Evolutionary conservation across 164 flowering plant species (phyloP).

Genomic region (Magnolia sinica): DNA sequence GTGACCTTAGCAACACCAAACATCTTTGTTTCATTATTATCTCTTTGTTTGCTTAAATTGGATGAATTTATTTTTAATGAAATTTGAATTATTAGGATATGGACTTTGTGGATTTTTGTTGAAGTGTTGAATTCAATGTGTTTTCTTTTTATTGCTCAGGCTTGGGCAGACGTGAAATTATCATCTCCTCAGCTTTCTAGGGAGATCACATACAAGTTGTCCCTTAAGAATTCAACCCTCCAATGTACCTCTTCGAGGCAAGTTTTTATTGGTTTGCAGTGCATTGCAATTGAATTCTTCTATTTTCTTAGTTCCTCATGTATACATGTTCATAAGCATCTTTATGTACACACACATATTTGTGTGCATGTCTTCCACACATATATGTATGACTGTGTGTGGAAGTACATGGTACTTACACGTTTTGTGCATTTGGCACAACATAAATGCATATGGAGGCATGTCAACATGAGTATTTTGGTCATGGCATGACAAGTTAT

Average conservation of each 20-base stretch:
- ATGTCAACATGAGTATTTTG: too few relatives aligned
- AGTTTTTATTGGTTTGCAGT: constrained; percentile 20
- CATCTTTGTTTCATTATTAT: not conserved
- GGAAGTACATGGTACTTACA: not conserved
- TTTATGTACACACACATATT: not conserved
- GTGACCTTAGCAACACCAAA: too few relatives aligned
- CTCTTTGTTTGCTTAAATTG: not conserved
- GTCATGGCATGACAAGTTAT: too few relatives aligned
- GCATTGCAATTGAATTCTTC: too few relatives aligned
- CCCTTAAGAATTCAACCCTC: constrained; percentile 53
- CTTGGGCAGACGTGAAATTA: constrained; percentile 86
- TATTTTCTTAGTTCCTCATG: not conserved
- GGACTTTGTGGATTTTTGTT: too few relatives aligned
- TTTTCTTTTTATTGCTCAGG: constrained; percentile 29
- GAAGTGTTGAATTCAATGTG: not conserved
- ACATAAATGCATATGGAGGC: too few relatives aligned
- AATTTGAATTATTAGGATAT: not conserved
- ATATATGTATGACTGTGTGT: not conserved
- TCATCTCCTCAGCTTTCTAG: constrained; percentile 92
- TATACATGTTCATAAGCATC: not conserved
- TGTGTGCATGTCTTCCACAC: not conserved
- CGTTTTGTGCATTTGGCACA: not conserved
- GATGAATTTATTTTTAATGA: not conserved
- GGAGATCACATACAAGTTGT: constrained; percentile 73
- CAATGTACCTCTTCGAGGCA: constrained; percentile 70